A percentile compares a stretch with the other conserved stretches of the same genome.
Conservation (phyloP, 176 grass and related monocot species). For the Oryza meridionalis region DNA sequence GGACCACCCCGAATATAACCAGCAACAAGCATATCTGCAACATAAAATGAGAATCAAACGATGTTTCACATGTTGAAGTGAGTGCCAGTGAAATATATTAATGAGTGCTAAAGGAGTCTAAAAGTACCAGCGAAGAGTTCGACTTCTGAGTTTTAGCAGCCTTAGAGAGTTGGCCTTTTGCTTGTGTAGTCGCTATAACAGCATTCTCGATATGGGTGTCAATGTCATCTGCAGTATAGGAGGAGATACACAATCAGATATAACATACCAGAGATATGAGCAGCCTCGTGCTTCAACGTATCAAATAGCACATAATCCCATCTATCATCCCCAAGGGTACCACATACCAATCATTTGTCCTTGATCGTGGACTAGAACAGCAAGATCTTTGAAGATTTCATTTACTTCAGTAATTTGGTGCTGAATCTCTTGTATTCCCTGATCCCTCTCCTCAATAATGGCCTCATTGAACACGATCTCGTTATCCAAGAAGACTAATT, state of each 20-base stretch:
- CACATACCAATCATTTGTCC: slow-evolving; percentile 73
- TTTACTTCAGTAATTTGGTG: slow-evolving; percentile 89
- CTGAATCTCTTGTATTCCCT: slow-evolving; percentile 93
- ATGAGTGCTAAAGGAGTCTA: background rate
- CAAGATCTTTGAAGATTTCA: slow-evolving; percentile 96
- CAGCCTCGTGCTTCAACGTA: background rate
- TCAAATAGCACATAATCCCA: background rate
- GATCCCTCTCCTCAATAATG: slow-evolving; percentile 93
- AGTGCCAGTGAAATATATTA: background rate
- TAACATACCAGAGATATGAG: background rate
- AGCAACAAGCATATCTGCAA: slow-evolving; percentile 88
- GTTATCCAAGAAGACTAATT: slow-evolving; percentile 83
- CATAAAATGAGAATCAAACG: background rate
- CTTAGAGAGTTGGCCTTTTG: slow-evolving; percentile 75
- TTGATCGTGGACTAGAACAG: slow-evolving; percentile 94
- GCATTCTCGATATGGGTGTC: slow-evolving; percentile 73
- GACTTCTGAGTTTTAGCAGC: slow-evolving; percentile 93
- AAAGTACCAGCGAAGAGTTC: slow-evolving; percentile 80
- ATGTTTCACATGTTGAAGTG: background rate
- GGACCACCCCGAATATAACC: slow-evolving; percentile 90
- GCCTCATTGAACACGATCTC: slow-evolving; percentile 87
- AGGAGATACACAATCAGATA: slow-evolving; percentile 31
- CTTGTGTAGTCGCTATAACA: slow-evolving; percentile 60
- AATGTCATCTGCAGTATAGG: slow-evolving; percentile 65
- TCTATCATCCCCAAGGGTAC: background rate